Conservation (phyloP, 148 eudicot species). For the Bassia scoparia region DNA sequence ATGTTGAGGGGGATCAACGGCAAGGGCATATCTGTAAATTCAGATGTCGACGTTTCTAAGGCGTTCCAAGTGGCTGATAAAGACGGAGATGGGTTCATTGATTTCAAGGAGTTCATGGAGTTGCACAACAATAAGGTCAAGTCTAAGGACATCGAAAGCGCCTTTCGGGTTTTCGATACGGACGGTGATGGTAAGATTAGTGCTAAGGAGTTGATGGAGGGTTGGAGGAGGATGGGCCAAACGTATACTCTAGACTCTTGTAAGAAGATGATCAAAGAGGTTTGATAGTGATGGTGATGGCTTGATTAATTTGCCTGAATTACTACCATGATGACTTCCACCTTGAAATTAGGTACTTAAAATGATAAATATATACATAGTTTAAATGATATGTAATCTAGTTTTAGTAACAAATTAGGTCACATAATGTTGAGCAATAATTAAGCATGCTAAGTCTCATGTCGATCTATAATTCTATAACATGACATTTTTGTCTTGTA, state of each 20-base stretch:
- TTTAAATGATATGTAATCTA: no score
- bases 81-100: conserved; percentile 52
- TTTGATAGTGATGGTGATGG: conserved; percentile 65
- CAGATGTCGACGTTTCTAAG: conserved; percentile 26
- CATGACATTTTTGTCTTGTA: not conserved
- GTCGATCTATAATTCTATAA: no score
- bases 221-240: conserved; percentile 53
- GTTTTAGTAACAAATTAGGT: no score
- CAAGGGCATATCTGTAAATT: not conserved
- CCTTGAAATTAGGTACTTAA: conserved; percentile 29
- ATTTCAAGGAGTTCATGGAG: conserved; percentile 55
- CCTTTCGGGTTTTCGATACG: conserved; percentile 48
- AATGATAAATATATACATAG: no score
- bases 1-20: conserved; percentile 30
- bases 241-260: conserved; percentile 44
- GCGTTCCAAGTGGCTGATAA: conserved; percentile 47
- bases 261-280: conserved; percentile 46
- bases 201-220: conserved; percentile 47
- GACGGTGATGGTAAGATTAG: conserved; percentile 64
- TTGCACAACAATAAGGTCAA: conserved; percentile 45
- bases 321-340: conserved; percentile 49
- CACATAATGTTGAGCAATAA: no score
- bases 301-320: conserved; percentile 46
- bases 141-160: conserved; percentile 35
- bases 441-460: no score